A percentile compares a stretch with the other conserved stretches of the same genome.
phyloP scores from a whole-genome alignment of 768 basidiomycete species.

The Chalciporus chontae region DNA sequence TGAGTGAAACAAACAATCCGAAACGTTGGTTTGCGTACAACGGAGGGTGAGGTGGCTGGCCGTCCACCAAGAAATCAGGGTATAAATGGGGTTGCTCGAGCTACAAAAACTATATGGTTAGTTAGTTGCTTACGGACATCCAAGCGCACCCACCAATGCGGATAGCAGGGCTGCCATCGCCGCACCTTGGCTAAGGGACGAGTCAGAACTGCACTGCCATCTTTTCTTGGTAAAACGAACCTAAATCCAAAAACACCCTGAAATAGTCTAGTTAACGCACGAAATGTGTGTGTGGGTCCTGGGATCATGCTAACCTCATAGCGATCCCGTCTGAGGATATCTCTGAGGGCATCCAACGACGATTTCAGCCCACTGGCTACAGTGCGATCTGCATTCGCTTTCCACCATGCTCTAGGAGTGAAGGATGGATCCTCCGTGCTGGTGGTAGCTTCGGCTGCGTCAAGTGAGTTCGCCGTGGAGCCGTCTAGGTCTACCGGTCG shows the following conservation, averaged over 20 bases:
- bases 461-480: slow-evolving; percentile 28
- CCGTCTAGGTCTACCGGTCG: slow-evolving; percentile 58
- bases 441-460: slow-evolving; percentile 35
- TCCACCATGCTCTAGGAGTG: slow-evolving; percentile 74
- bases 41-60: slow-evolving; percentile 68
- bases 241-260: slow-evolving; percentile 83
- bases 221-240: slow-evolving; percentile 29
- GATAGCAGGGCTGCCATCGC: slow-evolving; percentile 68
- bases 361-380: slow-evolving; percentile 55
- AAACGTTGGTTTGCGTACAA: slow-evolving; percentile 44
- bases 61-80: slow-evolving; percentile 60
- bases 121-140: background rate
- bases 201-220: background rate
- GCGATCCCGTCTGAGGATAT: slow-evolving; percentile 51
- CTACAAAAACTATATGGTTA: slow-evolving; percentile 28
- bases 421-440: slow-evolving; percentile 46
- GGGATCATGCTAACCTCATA: slow-evolving; percentile 54
- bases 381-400: slow-evolving; percentile 47
- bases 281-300: background rate
- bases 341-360: slow-evolving; percentile 50
- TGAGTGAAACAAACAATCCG: background rate
- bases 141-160: slow-evolving; percentile 53
- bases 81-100: slow-evolving; percentile 51
- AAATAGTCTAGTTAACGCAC: background rate
- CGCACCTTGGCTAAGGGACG: slow-evolving; percentile 63